Percentiles rank a stretch among this genome's conserved stretches.
Evolutionary conservation across 192 early-diverging fungal species (phyloP).

Genomic region (Phycomyces blakesleeanus): DNA sequence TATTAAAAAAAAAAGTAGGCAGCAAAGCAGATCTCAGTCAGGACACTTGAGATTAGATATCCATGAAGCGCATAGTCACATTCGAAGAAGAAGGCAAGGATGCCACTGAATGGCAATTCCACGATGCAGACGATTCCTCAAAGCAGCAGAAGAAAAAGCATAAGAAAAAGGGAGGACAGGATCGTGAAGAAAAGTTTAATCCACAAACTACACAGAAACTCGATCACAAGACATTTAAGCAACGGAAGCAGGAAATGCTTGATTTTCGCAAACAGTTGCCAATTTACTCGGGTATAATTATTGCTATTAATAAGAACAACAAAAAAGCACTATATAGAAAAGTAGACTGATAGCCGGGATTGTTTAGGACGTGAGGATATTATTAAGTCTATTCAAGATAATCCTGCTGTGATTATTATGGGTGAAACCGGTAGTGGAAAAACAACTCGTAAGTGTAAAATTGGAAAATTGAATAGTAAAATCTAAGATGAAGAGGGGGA

Average conservation of each 20-base stretch:
- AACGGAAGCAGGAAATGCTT: constrained; percentile 16
- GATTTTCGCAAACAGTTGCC: constrained; percentile 45
- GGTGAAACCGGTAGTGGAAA: constrained; percentile 82
- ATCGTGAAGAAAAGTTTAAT: background rate
- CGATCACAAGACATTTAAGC: constrained; percentile 9
- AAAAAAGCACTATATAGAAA: constrained; percentile 1
- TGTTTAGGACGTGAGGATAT: constrained; percentile 36
- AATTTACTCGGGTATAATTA: constrained; percentile 43
- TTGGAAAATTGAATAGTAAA: background rate
- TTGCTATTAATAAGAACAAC: constrained; percentile 15
- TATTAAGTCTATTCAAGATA: constrained; percentile 30
- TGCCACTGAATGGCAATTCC: background rate
- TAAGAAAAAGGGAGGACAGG: background rate
- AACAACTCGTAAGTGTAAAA: constrained; percentile 57
- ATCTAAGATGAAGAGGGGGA: background rate
- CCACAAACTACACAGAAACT: background rate
- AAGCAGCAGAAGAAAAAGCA: background rate
- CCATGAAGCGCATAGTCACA: constrained; percentile 2
- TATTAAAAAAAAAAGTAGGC: too few relatives aligned
- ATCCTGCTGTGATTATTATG: constrained; percentile 63
- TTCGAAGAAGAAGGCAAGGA: background rate
- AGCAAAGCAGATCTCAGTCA: too few relatives aligned
- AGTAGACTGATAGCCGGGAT: background rate
- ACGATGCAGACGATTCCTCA: background rate
- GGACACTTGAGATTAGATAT: too few relatives aligned